phyloP scores from a whole-genome alignment of 345 rosid species.

The Melaleuca alternifolia region DNA sequence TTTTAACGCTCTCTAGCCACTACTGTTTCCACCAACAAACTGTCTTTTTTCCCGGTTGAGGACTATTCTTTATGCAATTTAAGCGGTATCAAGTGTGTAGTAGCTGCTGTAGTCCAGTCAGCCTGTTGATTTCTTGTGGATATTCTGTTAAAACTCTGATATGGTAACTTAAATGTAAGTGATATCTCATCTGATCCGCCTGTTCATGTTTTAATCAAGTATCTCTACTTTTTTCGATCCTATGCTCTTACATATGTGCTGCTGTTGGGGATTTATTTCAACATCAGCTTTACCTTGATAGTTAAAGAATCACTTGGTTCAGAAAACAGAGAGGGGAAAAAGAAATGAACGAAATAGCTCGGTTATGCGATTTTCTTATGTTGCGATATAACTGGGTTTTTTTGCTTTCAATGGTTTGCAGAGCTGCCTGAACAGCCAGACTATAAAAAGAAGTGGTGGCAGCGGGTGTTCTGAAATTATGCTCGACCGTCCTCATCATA shows the following conservation, averaged over 20 bases:
- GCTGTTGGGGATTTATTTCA: neutral
- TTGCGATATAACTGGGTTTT: neutral
- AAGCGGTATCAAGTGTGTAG: neutral
- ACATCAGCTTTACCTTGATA: neutral
- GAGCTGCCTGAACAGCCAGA: constrained; percentile 17
- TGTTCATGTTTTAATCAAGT: neutral
- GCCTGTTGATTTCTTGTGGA: neutral
- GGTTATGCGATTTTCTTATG: neutral
- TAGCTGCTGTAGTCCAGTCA: neutral
- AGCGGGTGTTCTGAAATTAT: constrained; percentile 24
- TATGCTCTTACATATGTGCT: neutral
- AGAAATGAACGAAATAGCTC: neutral
- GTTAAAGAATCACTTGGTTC: neutral
- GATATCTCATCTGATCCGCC: neutral
- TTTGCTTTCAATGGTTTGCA: neutral
- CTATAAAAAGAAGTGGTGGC: constrained; percentile 27
- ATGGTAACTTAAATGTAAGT: neutral
- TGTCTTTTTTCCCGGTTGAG: neutral
- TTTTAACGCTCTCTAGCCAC: neutral
- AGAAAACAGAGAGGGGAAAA: neutral
- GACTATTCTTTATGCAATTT: neutral
- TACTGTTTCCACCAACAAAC: neutral
- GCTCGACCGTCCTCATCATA: neutral
- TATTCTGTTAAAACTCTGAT: neutral
- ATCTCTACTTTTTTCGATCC: neutral